A percentile compares a stretch with the other conserved stretches of the same genome.
Evolutionary conservation across 768 basidiomycete genomes (phyloP).

Genomic region (Psilocybe azurescens): DNA sequence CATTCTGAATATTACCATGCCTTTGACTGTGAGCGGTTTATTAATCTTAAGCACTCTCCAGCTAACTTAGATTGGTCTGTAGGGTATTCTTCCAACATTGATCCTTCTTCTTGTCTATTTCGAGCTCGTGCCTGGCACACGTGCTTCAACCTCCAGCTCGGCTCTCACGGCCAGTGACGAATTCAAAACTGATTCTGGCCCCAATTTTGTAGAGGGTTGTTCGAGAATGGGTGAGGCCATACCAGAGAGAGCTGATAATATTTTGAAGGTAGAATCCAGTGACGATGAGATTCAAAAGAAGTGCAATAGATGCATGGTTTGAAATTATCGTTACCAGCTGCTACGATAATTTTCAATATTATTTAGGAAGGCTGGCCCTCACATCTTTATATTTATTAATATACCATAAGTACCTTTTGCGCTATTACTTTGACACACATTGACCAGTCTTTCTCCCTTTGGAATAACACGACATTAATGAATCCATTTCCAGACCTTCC

Average conservation of each 20-base stretch:
- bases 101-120: conserved; percentile 1
- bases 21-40: not conserved
- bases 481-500: no score
- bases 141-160: not conserved
- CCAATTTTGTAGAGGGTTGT: no score
- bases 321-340: no score
- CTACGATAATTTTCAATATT: no score
- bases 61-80: not conserved
- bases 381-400: no score
- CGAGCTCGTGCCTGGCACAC: not conserved
- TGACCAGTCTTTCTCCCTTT: no score
- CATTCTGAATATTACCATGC: not conserved
- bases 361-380: no score
- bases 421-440: no score
- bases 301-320: not conserved
- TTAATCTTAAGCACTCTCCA: no score
- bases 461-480: no score
- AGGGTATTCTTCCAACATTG: conserved; percentile 6
- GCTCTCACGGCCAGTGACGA: not conserved
- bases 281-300: not conserved
- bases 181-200: not conserved
- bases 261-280: not conserved
- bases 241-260: not conserved
- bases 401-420: no score
- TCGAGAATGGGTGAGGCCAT: no score